Evolutionary conservation across 768 basidiomycete species (phyloP), one percentile per base, ranked within the genome.

Genomic region (Phanerodontia chrysosporium): DNA sequence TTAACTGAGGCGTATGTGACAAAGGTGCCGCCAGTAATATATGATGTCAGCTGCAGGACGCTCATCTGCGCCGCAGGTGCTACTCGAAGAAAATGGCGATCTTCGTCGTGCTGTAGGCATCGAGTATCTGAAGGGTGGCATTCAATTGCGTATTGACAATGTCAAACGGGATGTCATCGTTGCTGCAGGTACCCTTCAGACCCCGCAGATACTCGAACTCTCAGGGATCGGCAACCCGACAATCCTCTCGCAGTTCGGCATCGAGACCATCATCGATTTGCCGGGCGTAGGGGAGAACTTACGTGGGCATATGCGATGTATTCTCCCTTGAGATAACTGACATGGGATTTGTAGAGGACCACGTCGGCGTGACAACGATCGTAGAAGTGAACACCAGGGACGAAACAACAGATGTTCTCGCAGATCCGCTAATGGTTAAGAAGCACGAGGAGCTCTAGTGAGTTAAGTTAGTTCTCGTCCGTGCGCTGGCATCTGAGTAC

Each of bases 101-200:
- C 27, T 30, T 10, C 9, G 13, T 9, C 44, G 27, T 16, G 55
- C 55, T 2, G 35, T 36, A 14, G 55, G 55, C 3, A 42, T 56
- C 3, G 18, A 56, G 27, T 46, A 45, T 21, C 10, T 56, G 9
- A 28, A 30, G 27, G 45, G 21, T 8, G 27, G 44, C 27, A 45
- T 6, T n/a, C 62, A 36, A 8, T 80, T 78, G 63, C 73, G 68
- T 6, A 80, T 77, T 1, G 22, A 22, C 42, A 64, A 62, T 28
- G 82, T 80, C 0, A 70, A 76, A 7, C 71, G 73, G 24, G 83
- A 84, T 53, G 80, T 83, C 46, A 80, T 85, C 60, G 55, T 84
- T 6, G 78, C 80, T 30, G 83, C 25, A 53, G 52, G 80, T 13
- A 68, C 79, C 0, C 63, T 81, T 35, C 74, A 78, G 59, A 75